Percentiles rank a stretch among this genome's conserved stretches.
Evolutionary conservation across 345 rosid genomes (phyloP).

Genomic region (Trapa bicornis): DNA sequence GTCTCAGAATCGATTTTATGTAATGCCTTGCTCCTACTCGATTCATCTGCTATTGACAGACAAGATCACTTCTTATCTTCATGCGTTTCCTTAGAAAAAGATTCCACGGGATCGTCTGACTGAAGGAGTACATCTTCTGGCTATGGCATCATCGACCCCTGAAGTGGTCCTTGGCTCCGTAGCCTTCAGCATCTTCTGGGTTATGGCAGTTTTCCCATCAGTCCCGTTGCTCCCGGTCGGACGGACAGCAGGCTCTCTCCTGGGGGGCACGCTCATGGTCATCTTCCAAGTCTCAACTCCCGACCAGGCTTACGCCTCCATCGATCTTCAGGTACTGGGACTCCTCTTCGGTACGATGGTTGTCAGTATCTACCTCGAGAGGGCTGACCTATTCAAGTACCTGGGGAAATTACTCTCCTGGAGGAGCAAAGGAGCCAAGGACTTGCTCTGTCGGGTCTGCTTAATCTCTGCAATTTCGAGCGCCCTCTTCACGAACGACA

Average conservation of each 20-base stretch:
- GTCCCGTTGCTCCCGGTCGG: constrained; percentile 79
- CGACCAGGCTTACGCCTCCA: constrained; percentile 65
- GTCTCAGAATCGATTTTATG: too few species aligned
- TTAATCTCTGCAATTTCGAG: constrained; percentile 70
- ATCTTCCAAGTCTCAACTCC: constrained; percentile 55
- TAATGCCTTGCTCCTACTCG: too few species aligned
- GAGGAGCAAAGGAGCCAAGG: constrained; percentile 66
- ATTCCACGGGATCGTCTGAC: too few species aligned
- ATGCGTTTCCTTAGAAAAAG: too few species aligned
- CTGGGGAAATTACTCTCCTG: constrained; percentile 60
- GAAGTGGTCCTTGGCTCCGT: constrained; percentile 57
- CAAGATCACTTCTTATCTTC: too few species aligned
- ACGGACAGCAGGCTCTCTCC: constrained; percentile 80
- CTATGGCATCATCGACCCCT: constrained; percentile 35
- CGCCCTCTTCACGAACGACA: constrained; percentile 82
- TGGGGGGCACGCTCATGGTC: constrained; percentile 87
- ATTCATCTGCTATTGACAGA: too few species aligned
- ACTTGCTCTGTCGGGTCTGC: constrained; percentile 58
- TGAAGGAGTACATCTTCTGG: constrained; percentile 14
- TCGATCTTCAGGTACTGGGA: constrained; percentile 79
- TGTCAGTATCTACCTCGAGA: constrained; percentile 63
- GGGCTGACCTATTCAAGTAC: constrained; percentile 74
- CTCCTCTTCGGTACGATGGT: constrained; percentile 73
- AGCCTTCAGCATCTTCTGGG: constrained; percentile 69
- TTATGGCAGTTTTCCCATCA: constrained; percentile 72